phyloP scores from a whole-genome alignment of 2,329 filamentous ascomycete species.

The Orbilia blumenaviensis region DNA sequence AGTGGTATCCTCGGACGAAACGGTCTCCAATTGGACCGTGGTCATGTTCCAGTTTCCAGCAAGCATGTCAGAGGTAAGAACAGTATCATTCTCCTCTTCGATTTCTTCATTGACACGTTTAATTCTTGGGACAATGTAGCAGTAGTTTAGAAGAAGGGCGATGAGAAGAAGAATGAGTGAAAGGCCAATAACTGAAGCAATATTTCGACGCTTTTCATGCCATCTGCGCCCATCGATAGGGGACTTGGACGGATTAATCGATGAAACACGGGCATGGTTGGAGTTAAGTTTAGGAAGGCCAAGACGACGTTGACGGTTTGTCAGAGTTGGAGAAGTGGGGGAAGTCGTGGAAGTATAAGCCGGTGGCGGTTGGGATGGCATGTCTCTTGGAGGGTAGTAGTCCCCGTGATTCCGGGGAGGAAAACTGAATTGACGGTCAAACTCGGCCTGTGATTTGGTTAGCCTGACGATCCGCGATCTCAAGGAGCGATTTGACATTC shows the following conservation, averaged over 20 bases:
- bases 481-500: slow-evolving; percentile 3
- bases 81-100: not conserved
- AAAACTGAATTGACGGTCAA: slow-evolving; percentile 48
- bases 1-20: slow-evolving; percentile 16
- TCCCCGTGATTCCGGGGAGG: not conserved
- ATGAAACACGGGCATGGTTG: slow-evolving; percentile 41
- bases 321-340: slow-evolving; percentile 26
- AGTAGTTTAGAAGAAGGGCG: slow-evolving; percentile 40
- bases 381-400: slow-evolving; percentile 1
- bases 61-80: slow-evolving; percentile 16
- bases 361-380: slow-evolving; percentile 46
- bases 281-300: slow-evolving; percentile 41
- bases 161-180: slow-evolving; percentile 26
- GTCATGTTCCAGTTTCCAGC: slow-evolving; percentile 43
- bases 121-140: slow-evolving; percentile 42
- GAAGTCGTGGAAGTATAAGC: slow-evolving; percentile 38
- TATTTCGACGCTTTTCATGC: slow-evolving; percentile 48
- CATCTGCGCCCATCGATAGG: slow-evolving; percentile 47
- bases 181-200: slow-evolving; percentile 27
- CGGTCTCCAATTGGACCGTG: slow-evolving; percentile 10
- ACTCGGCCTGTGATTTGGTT: slow-evolving; percentile 41
- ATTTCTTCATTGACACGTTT: not conserved
- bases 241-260: slow-evolving; percentile 40
- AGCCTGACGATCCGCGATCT: slow-evolving; percentile 21
- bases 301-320: slow-evolving; percentile 46